A percentile compares a stretch with the other conserved stretches of the same genome.
phyloP scores from a whole-genome alignment of 1,284 basidiomycete genomes.

The Coniophora puteana region DNA sequence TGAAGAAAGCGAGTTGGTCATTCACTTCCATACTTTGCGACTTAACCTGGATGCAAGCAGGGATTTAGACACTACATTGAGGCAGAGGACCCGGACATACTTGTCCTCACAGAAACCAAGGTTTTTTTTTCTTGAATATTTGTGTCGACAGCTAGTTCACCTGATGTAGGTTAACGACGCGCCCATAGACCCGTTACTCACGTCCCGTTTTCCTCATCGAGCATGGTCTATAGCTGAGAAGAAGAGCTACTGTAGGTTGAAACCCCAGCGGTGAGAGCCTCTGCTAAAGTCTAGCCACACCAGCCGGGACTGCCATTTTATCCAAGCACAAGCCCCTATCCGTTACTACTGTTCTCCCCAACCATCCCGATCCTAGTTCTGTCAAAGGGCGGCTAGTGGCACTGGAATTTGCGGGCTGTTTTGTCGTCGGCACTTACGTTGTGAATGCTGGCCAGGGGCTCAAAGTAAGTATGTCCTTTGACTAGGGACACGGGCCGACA shows the following conservation, averaged over 20 bases:
- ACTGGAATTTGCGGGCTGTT: conserved; percentile 72
- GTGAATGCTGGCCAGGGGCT: conserved; percentile 82
- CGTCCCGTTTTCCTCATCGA: conserved; percentile 58
- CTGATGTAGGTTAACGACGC: conserved; percentile 56
- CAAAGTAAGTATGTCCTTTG: conserved; percentile 47
- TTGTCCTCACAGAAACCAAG: conserved; percentile 83
- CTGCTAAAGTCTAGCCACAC: not conserved
- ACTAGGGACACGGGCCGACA: conserved; percentile 6
- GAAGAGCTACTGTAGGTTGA: conserved; percentile 66
- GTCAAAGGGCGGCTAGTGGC: conserved; percentile 80
- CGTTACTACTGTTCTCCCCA: conserved; percentile 66
- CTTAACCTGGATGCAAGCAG: conserved; percentile 32
- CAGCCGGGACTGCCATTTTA: conserved; percentile 80
- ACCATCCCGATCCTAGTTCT: conserved; percentile 57
- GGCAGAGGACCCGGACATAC: conserved; percentile 79
- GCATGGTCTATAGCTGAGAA: conserved; percentile 75
- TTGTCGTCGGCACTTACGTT: conserved; percentile 80
- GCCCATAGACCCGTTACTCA: conserved; percentile 56
- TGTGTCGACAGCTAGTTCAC: conserved; percentile 4
- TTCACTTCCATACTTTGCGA: not conserved
- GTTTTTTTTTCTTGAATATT: conserved; percentile 25
- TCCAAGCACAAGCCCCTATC: conserved; percentile 74
- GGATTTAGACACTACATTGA: conserved; percentile 79
- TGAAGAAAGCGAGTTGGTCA: conserved; percentile 65
- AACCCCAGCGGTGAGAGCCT: not conserved